Evolutionary conservation across 2,329 filamentous ascomycete genomes (phyloP), one percentile per base, ranked within the genome.

Genomic region (Cladosporium sp.): DNA sequence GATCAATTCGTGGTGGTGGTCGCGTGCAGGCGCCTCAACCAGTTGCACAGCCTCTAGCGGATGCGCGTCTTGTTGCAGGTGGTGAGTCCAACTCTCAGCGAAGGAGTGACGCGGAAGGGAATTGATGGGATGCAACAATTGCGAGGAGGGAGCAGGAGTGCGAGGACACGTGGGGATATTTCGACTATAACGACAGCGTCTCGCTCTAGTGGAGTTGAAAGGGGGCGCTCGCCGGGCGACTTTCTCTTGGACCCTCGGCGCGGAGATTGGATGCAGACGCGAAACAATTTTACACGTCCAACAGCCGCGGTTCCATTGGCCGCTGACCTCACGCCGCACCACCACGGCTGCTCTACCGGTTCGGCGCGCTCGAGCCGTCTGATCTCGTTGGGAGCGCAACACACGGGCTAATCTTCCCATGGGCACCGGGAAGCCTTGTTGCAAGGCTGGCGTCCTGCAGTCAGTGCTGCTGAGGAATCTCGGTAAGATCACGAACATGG

Each of bases 261-360:
- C 52, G 52, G 52, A 55, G 52, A 55, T 55, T 55, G 44, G 52
- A 55, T 39, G 24, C 37, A 53, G 17, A 37, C 40, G 40, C 52
- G 40, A 55, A 55, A 55, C 52, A 55, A 55, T 55, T 55, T 55
- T 48, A 45, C 42, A 45, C 42, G 42, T 45, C 45, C 45, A 48
- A 50, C 47, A 48, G 45, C 45, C 45, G 47, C 47, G 47, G 32
- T 50, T 50, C 47, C 47, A 50, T 50, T 50, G 47, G 47, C 13
- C 34, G 19, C 20, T 24, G 47, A 37, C 47, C 24, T 20, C 47
- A 50, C 9, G 3, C 8, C 8, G 39, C 39, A 20, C 9, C 3
- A 5, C 39, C n/a, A 37, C 47, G 47, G 25, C 19, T 22, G 12
- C 32, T 24, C 25, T 36, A 24, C 47, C 47, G 47, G 47, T 32